Percentiles rank a stretch among this genome's conserved stretches.
Conservation (phyloP, 2,329 filamentous ascomycete genomes). For the Exophiala spinifera region DNA sequence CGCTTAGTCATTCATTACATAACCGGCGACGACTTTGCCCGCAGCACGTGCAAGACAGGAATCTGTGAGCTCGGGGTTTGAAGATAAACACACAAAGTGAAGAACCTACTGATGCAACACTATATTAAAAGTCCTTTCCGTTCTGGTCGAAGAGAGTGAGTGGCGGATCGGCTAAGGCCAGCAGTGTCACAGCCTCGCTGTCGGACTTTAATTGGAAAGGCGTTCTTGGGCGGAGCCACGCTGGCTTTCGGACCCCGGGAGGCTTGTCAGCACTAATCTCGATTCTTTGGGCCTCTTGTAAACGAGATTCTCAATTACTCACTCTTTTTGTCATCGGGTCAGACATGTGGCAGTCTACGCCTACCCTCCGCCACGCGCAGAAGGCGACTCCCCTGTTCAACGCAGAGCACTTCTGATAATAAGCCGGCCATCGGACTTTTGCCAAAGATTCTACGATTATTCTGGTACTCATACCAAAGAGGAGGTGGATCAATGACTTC, state of each 20-base stretch:
- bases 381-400: background rate
- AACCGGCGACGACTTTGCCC: too few species aligned
- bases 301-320: background rate
- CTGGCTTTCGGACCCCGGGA: background rate
- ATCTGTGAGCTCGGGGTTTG: too few species aligned
- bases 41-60: too few species aligned
- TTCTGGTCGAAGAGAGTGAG: too few species aligned
- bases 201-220: background rate
- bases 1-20: too few species aligned
- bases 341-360: background rate
- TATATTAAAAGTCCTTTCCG: too few species aligned
- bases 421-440: background rate
- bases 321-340: background rate
- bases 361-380: background rate
- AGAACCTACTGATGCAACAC: too few species aligned
- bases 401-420: background rate
- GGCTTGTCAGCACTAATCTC: conserved; percentile 1
- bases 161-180: too few species aligned
- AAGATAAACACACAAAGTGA: too few species aligned
- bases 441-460: too few species aligned
- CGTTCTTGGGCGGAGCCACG: background rate
- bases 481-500: background rate
- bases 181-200: background rate
- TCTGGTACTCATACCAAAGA: background rate
- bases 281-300: background rate